Percentiles rank a stretch among this genome's conserved stretches.
These are phyloP conservation scores for Fusarium miscanthi DNA, from an alignment of 2,329 filamentous ascomycete species.

Conservation along the genomic window DNA sequence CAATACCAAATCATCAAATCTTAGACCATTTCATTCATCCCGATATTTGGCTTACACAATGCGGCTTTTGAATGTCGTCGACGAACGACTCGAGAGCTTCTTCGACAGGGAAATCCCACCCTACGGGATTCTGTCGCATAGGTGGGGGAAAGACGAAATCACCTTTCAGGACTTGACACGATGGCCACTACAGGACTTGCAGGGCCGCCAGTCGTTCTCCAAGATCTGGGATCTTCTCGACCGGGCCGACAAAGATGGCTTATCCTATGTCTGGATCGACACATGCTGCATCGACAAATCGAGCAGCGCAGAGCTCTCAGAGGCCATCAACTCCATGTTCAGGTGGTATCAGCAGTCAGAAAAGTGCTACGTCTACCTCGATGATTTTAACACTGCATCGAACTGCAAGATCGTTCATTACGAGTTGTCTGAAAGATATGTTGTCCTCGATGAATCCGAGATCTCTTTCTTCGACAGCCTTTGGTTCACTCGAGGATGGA, in stretches of 20 bases:
- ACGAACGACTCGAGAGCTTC: constrained; percentile 39
- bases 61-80: constrained; percentile 45
- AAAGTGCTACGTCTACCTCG: constrained; percentile 43
- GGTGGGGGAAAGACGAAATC: constrained; percentile 49
- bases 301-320: constrained; percentile 43
- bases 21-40: no score
- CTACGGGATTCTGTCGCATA: constrained; percentile 53
- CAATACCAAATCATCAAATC: no score
- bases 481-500: background rate
- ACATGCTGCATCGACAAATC: constrained; percentile 47
- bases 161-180: constrained; percentile 43
- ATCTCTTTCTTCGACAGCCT: constrained; percentile 30
- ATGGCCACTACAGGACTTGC: background rate
- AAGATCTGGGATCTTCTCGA: constrained; percentile 36
- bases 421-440: background rate
- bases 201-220: constrained; percentile 6
- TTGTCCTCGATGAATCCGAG: background rate
- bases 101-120: constrained; percentile 27
- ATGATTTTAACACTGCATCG: constrained; percentile 24
- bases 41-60: constrained; percentile 18
- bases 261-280: constrained; percentile 44
- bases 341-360: constrained; percentile 43
- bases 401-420: background rate
- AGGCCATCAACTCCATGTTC: constrained; percentile 48
- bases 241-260: constrained; percentile 19